Conservation (phyloP, 179 eudicot genomes). For the Silene noctiflora region DNA sequence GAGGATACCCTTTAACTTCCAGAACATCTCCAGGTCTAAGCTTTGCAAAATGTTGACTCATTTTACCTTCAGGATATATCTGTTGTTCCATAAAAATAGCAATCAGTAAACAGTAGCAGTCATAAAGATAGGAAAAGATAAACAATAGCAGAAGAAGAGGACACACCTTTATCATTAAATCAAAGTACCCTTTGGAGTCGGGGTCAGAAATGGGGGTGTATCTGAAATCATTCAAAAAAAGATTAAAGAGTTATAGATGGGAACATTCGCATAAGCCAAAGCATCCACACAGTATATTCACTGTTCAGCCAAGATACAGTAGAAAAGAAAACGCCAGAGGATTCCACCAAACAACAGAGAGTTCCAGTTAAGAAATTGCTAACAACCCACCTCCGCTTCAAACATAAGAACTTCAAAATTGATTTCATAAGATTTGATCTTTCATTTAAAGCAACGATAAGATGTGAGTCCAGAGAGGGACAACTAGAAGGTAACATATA, state of each 20-base stretch:
- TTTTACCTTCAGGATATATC: constrained; percentile 97
- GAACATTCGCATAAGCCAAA: background rate
- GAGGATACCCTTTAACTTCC: constrained; percentile 88
- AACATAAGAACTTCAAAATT: too few relatives aligned
- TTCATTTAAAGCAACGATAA: too few relatives aligned
- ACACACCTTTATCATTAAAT: constrained; percentile 79
- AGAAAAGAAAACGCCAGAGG: background rate
- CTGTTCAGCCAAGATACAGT: background rate
- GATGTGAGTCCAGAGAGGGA: background rate
- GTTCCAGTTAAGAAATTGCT: background rate
- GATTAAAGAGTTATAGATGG: background rate
- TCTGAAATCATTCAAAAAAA: constrained; percentile 37
- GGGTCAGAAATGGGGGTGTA: constrained; percentile 97
- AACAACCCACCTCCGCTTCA: background rate
- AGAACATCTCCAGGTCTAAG: constrained; percentile 85
- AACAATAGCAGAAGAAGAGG: background rate
- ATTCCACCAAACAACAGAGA: background rate
- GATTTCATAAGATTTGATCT: background rate
- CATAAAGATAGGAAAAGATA: background rate
- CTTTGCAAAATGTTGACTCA: constrained; percentile 95
- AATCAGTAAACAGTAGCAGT: constrained; percentile 4
- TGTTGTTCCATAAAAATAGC: constrained; percentile 22
- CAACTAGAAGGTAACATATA: background rate
- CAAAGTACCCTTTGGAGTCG: constrained; percentile 82
- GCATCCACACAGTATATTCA: background rate